Evolutionary conservation across 2,329 filamentous ascomycete species (phyloP), one percentile per base, ranked within the genome.

Genomic region (Pseudogymnoascus sp.): DNA sequence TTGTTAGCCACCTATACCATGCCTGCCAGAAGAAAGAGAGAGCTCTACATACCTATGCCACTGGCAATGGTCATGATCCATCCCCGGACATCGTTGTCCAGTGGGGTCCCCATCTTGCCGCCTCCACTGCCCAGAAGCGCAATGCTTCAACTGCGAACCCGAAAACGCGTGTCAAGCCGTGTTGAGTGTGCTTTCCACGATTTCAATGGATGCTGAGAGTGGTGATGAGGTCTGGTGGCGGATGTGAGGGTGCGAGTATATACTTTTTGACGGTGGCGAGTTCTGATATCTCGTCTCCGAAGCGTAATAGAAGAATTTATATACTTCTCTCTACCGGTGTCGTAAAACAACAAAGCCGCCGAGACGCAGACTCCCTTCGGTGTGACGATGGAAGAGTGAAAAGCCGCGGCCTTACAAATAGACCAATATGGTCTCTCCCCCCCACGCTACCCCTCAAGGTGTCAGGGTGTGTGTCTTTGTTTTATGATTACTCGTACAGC

Each of bases 1-100:
- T 60, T 14, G 63, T 70, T 37, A 69, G 64, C 43, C 39, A 7
- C 10, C 23, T 2, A 28, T 14, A 41, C 7, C 41, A 34, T 34
- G 31, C 13, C 21, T 57, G 60, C 64, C 62, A 45, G 31, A 5
- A 54, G 25, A 4, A 11, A 57, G 1, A n/a, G 25, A 8, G 54
- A 16, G 8, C 16, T 39, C 19, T 65, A 80, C 83, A 65, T 71
- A 87, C 85, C 85, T 67, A 86, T 77, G 63, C 92, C 86, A 73
- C 92, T 96, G 76, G 93, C 91, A 68, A 92, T 81, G 72, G 83
- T 87, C 90, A 98, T 91, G 70, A 98, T 88, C 93, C 93, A 98
- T 72, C 95, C 93, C 68, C 92, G 86, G 67, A 88, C 88, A 79
- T 98, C 93, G 79, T 93, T 95, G 74, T 86, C 83, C 68, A 89